Base-by-base conservation (phyloP, 2,329 filamentous ascomycete genomes). In the Diplodia mutila region DNA sequence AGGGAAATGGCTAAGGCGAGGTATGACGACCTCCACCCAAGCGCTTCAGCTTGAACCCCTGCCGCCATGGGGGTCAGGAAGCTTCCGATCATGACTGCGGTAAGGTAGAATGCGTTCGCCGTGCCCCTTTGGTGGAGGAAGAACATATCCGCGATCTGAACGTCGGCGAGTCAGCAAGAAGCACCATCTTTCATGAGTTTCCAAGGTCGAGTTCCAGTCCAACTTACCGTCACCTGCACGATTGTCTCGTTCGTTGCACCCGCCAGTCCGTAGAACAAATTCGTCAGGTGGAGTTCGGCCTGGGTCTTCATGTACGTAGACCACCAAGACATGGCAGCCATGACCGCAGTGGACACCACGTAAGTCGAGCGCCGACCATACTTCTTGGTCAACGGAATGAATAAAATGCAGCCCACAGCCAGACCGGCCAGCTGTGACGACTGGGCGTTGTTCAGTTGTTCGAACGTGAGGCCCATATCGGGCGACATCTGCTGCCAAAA, bases 21-120 rank as follows among this genome's bases (percentile, higher is more conserved):
- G 78, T 80, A 85, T 0, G 81, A 76, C 82, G 82, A 85, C 11
- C 83, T 75, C 85, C 85, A 87, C 0, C 83, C 83, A 69, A n/a
- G 29, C 8, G 23, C 7, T 12, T 55, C 21, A 8, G 57, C 46
- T 16, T 48, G 37, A 23, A 37, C 37, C 14, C 57, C 57, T 29
- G 57, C 57, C 25, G 46, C 57, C 29, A 61, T 34, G 11, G 57
- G 46, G 0, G 39, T 49, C 21, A 61, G 21, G 14, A 49, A 14
- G 69, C 69, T 9, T 69, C 69, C 7, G 66, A n/a, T 7, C 69
- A 34, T 29, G 69, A 76, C 80, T 66, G 82, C 74, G 4, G 32
- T 39, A 67, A 75, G 42, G 37, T 83, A 86, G 8, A 83, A 76
- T 0, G 74, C 75, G 68, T 86, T 87, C 79, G 83, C 81, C 1